These are phyloP conservation scores for Dillenia turbinata DNA, from an alignment of 164 flowering plant species.

Conservation along the genomic window DNA sequence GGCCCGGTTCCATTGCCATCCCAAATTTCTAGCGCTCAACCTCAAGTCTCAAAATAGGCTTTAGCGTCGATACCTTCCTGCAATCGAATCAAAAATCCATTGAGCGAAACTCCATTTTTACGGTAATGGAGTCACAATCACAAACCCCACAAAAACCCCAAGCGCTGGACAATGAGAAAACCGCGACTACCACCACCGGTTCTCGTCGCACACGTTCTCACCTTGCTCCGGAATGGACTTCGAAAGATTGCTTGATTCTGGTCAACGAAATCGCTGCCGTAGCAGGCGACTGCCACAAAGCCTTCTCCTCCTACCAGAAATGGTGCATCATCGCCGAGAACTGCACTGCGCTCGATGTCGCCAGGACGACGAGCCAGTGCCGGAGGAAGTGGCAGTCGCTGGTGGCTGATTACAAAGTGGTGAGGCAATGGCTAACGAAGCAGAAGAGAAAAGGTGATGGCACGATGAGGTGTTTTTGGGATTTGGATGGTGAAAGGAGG, in stretches of 20 bases:
- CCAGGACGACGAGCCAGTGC: conserved; percentile 42
- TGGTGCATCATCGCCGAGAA: conserved; percentile 59
- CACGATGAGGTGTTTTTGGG: conserved; percentile 32
- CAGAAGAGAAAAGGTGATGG: neutral
- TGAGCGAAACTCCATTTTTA: too few relatives aligned
- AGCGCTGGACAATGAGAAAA: too few relatives aligned
- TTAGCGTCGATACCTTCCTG: too few relatives aligned
- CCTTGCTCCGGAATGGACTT: conserved; percentile 46
- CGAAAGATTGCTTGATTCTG: conserved; percentile 34
- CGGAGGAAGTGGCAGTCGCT: conserved; percentile 56
- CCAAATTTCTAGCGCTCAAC: too few relatives aligned
- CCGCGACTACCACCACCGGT: neutral
- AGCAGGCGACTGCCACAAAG: conserved; percentile 37
- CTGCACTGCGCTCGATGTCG: conserved; percentile 39
- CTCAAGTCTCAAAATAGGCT: too few relatives aligned
- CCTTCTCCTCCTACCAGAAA: conserved; percentile 49
- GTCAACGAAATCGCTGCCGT: conserved; percentile 50
- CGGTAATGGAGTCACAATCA: too few relatives aligned
- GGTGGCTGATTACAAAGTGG: conserved; percentile 35
- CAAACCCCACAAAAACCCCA: too few relatives aligned
- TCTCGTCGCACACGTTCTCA: conserved; percentile 52
- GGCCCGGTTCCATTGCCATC: too few relatives aligned
- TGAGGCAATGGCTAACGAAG: conserved; percentile 39
- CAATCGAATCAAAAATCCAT: too few relatives aligned
- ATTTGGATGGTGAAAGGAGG: conserved; percentile 30